Evolutionary conservation across 2,329 filamentous ascomycete genomes (phyloP), one percentile per base, ranked within the genome.

Genomic region (Stachybotrys echinatus): DNA sequence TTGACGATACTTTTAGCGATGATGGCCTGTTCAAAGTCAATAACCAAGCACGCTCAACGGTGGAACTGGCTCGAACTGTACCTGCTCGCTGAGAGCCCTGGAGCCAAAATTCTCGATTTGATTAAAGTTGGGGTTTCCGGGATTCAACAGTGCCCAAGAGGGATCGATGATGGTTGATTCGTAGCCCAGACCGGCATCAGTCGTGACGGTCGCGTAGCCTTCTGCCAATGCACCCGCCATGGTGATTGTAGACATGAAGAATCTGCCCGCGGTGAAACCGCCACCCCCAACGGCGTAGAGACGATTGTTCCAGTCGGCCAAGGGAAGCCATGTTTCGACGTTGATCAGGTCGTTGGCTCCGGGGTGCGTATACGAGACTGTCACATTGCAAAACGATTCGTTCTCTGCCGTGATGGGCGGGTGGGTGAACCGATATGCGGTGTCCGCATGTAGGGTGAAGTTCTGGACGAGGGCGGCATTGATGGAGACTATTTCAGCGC

Each of bases 1-100:
- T 72, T 56, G 6, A 72, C 69, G 21, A 82, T 54, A 5, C 67
- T 53, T 58, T 83, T 83, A 21, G 72, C 73, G 19, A 76, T 18
- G 17, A 20, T 40, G 17, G 38, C 38, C 38, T 40, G 38, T 40
- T 40, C n/a, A 18, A 40, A 40, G 12, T 37, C 10, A 44, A 23
- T 12, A 19, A 19, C 21, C 6, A 8, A 44, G 17, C 21, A 21
- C n/a, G n/a, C n/a, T n/a, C n/a, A n/a, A n/a, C 23, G 39, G 12
- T 8, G 12, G 12, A n/a, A 18, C 18, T 10, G 19, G 19, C 19
- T 18, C 12, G 8, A 8, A 20, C 19, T 7, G 19, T 37, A 46
- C 44, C 23, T 19, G 14, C 10, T 46, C 44, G 27, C 21, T 37
- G 8, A 46, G 18, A 12, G 22, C n/a, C 22, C 18, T 34, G 47